These are phyloP conservation scores for Pyrenophora seminiperda DNA, from an alignment of 2,329 filamentous ascomycete species.

Conservation along the genomic window DNA sequence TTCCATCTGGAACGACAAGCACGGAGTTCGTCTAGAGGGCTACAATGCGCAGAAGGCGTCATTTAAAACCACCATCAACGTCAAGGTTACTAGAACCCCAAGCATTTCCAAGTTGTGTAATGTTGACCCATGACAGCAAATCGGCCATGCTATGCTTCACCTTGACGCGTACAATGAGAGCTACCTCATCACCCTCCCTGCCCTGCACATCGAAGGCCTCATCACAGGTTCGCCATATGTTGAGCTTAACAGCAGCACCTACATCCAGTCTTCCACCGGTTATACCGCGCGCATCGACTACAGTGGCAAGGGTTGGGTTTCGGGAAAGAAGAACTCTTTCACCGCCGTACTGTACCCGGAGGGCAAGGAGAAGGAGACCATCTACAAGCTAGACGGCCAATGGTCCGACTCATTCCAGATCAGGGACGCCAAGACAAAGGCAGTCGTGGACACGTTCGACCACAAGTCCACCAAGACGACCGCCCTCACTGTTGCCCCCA, in stretches of 20 bases:
- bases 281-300: constrained; percentile 92
- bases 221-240: constrained; percentile 87
- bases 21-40: constrained; percentile 76
- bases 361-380: constrained; percentile 70
- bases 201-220: constrained; percentile 90
- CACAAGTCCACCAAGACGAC: constrained; percentile 60
- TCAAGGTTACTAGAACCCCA: constrained; percentile 60
- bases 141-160: constrained; percentile 84
- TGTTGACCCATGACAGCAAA: constrained; percentile 58
- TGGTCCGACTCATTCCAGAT: constrained; percentile 87
- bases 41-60: constrained; percentile 98
- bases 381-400: constrained; percentile 84
- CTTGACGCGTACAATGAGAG: constrained; percentile 70
- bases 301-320: constrained; percentile 90
- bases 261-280: constrained; percentile 84
- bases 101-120: too few species aligned
- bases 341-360: constrained; percentile 73
- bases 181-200: constrained; percentile 89
- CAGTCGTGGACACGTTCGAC: constrained; percentile 52
- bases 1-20: constrained; percentile 82
- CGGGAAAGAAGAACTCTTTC: constrained; percentile 93
- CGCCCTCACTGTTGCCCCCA: constrained; percentile 70
- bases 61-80: constrained; percentile 89
- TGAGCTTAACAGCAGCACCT: constrained; percentile 83
- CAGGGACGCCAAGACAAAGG: constrained; percentile 64